Base-by-base conservation (phyloP, 176 grass and related monocot species). In the Oryza glumipatula region DNA sequence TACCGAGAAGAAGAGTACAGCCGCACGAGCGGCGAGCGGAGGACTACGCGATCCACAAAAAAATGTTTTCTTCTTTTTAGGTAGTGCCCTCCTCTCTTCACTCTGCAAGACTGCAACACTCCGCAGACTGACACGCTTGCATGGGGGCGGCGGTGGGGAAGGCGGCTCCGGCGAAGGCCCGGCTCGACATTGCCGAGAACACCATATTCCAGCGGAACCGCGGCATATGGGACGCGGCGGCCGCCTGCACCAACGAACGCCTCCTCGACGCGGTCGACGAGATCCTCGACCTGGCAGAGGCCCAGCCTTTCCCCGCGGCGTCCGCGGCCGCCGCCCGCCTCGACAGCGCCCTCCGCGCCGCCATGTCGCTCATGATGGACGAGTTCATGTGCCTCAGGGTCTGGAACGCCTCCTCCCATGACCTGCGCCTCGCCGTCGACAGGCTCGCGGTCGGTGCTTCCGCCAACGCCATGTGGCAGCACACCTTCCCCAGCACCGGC, bases 301-400 rank as follows among this genome's bases (percentile, higher is more conserved):
- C 21, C 16, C 17, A 24, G 17, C 74, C 24, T 1, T 85, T 79
- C 38, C 82, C 44, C 19, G 16, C 5, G 7, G 17, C 71, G 3
- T 44, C 35, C 15, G 6, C 48, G 39, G 74, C 49, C 43, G 67
- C 75, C 11, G 12, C 8, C 24, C 75, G 65, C 67, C 83, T 85
- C 0, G 67, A 79, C 52, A 1, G 8, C 38, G 75, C 75, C 38
- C 38, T 79, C 5, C 24, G 3, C 75, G 23, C 60, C 26, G 75
- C 76, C 76, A 17, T 16, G 76, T 65, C 68, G 54, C 67, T 76
- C 41, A 72, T 79, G 68, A 54, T 79, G 67, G 76, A 86, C 19
- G 83, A 86, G 75, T 72, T 79, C 76, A 19, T 79, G 39, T 76
- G 83, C 38, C 76, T 86, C 67, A 64, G 67, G 75, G 83, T 86